Base-by-base conservation (phyloP, 768 basidiomycete species). In the Boletales sp. region DNA sequence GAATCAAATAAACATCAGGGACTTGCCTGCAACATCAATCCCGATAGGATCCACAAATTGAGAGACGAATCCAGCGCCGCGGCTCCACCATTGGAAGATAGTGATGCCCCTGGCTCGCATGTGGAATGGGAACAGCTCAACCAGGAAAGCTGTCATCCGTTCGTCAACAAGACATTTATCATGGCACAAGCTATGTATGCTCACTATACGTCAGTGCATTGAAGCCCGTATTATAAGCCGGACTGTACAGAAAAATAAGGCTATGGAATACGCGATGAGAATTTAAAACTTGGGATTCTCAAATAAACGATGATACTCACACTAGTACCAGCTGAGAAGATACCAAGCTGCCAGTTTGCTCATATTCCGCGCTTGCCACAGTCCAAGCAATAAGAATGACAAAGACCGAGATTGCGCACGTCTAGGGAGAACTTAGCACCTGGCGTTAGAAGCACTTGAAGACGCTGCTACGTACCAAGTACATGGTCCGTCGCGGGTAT, bases 71-170 rank as follows among this genome's bases (percentile, higher is more conserved):
- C 19, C 40, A 5, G 44, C 48, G 2, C 72, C 68, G 15, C 81
- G 76, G 41, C 79, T 71, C 65, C 77, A 81, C 70, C 74, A 79
- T 53, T 83, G 80, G 70, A 82, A 83, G 21, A 84, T 62, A 5
- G 82, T 70, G 51, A 83, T 74, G 36, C 83, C 83, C 65, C 78
- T 78, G 0, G 83, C 75, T 49, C 82, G 79, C 30, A 75, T 74
- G 53, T 80, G 76, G 69, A 71, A 84, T 0, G 83, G 83, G 71
- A 84, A 83, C 21, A 86, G 58, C 57, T 84, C 83, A 18, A 83
- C 78, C 52, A 84, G 65, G 74, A 74, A 84, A 4, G 81, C 81
- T 81, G 57, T 35, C 11, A 18, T 7, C 29, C 34, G 15, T 35
- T 38, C 11, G 13, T n/a, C 27, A 12, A 18, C 11, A 12, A 12